Base-by-base conservation (phyloP, 495 filamentous ascomycete genomes). In the Penicillium canariense region DNA sequence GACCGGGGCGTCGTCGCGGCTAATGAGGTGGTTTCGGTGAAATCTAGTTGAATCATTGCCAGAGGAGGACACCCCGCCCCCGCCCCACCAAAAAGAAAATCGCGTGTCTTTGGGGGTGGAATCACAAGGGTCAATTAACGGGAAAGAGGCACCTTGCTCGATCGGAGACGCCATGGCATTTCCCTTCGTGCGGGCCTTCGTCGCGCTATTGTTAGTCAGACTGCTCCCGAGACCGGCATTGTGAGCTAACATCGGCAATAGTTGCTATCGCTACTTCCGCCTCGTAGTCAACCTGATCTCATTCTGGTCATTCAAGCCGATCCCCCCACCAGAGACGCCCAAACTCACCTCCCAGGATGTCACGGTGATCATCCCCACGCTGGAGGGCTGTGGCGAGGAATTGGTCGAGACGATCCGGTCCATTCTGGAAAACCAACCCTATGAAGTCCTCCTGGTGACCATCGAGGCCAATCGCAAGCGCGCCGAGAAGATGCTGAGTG, bases 331-430 rank as follows among this genome's bases (percentile, higher is more conserved):
- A 11, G 77, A 83, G 22, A 80, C 83, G 28, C 86, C 87, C 10
- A 81, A 75, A 57, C 77, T 86, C 62, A 83, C 78, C n/a, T 74
- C 80, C 0, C 69, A 86, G 63, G 84, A 91, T 81, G 84, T 89
- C 54, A 87, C 87, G 20, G 83, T 90, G 34, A 86, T 91, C 58
- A 81, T 89, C 52, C 87, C 87, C 11, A 86, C 84, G 0, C 79
- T 90, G 54, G 82, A 87, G 45, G 81, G 80, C 15, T 81, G 82
- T 62, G 81, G 83, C 23, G 73, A 76, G 27, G 80, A 81, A 60
- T 64, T 88, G 50, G 73, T 75, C 26, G 78, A 83, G 59, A 87
- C 84, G 23, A 76, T 88, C 40, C 71, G 77, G 22, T 81, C 81
- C 4, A 83, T 82, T 45, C 77, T 86, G 31, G 68, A 67, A 27